Evolutionary conservation across 768 basidiomycete species (phyloP).

Genomic region (Lactifluus echinatus): DNA sequence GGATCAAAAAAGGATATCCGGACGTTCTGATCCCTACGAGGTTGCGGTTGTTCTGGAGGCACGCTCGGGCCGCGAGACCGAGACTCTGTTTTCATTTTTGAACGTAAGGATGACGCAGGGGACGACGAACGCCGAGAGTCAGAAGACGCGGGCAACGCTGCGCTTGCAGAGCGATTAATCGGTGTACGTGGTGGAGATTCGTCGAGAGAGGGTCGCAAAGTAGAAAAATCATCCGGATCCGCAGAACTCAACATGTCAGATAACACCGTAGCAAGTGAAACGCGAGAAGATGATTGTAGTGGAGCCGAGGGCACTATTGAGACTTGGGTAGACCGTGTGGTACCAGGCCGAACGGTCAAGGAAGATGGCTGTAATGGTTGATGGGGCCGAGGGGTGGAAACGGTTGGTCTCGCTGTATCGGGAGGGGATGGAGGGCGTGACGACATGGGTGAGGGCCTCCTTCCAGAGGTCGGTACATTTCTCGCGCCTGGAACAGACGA

Average conservation of each 20-base stretch:
- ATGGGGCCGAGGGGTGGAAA: background rate
- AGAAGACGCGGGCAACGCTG: background rate
- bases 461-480: background rate
- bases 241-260: conserved; percentile 3
- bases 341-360: conserved; percentile 2
- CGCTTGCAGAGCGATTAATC: background rate
- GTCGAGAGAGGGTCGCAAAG: conserved; percentile 14
- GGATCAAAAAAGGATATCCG: conserved; percentile 81
- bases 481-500: background rate
- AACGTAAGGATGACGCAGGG: conserved; percentile 5
- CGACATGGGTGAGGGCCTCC: conserved; percentile 10
- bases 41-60: conserved; percentile 27
- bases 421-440: conserved; percentile 9
- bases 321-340: background rate
- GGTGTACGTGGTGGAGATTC: conserved; percentile 14
- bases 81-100: background rate
- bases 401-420: background rate
- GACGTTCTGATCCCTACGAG: conserved; percentile 54
- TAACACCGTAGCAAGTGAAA: conserved; percentile 9
- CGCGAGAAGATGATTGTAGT: conserved; percentile 13
- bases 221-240: conserved; percentile 7
- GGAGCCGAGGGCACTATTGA: background rate
- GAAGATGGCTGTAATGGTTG: conserved; percentile 3
- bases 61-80: conserved; percentile 9
- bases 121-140: conserved; percentile 12